Conservation (phyloP, 2,329 filamentous ascomycete genomes). For the Sclerotinia trifoliorum region DNA sequence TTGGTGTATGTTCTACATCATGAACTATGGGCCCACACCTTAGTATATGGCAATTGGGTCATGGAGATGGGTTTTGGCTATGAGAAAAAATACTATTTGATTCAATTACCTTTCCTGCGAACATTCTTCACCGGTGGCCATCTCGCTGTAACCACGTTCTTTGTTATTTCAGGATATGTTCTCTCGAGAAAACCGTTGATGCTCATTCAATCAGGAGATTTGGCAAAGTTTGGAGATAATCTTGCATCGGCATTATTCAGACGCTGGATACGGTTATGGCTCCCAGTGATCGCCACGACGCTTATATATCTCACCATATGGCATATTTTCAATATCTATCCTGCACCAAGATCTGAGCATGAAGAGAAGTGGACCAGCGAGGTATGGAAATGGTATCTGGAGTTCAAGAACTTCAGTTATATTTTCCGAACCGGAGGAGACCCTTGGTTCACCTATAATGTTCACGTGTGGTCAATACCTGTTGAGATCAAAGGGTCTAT, state of each 20-base stretch:
- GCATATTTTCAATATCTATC: constrained; percentile 35
- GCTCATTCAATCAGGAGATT: constrained; percentile 43
- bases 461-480: constrained; percentile 58
- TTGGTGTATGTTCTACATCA: constrained; percentile 50
- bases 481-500: constrained; percentile 64
- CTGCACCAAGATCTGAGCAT: constrained; percentile 20
- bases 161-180: constrained; percentile 50
- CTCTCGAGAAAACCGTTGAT: constrained; percentile 47
- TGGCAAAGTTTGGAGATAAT: constrained; percentile 42
- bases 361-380: constrained; percentile 32
- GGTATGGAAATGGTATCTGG: constrained; percentile 40
- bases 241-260: constrained; percentile 50
- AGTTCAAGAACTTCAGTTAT: constrained; percentile 69
- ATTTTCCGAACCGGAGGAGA: constrained; percentile 58
- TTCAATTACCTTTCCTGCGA: constrained; percentile 56
- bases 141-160: constrained; percentile 54
- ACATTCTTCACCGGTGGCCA: constrained; percentile 61
- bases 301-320: constrained; percentile 40
- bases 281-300: constrained; percentile 47
- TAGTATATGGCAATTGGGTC: constrained; percentile 22
- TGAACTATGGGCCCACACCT: constrained; percentile 40
- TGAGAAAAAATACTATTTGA: constrained; percentile 40
- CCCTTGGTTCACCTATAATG: constrained; percentile 58
- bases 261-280: constrained; percentile 47
- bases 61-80: constrained; percentile 38